Percentiles rank a stretch among this genome's conserved stretches.
phyloP scores from a whole-genome alignment of 2,329 filamentous ascomycete genomes.

The Epichloe sibirici region DNA sequence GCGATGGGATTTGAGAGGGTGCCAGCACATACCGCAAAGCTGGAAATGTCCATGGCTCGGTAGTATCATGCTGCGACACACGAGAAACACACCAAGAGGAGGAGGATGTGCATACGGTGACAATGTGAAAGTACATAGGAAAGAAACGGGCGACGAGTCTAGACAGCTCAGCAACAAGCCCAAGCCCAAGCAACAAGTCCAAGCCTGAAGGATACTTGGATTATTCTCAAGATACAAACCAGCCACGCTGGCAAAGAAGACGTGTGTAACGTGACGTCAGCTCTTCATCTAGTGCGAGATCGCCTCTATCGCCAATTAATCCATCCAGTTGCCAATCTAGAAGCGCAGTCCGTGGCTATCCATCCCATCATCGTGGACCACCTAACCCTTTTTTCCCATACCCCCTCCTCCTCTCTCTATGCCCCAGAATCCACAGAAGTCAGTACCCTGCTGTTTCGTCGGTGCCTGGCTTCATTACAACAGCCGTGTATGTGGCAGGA shows the following conservation, averaged over 20 bases:
- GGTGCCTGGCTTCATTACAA: constrained; percentile 46
- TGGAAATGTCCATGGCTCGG: not conserved
- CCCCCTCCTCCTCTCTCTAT: no score
- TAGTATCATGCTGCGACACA: not conserved
- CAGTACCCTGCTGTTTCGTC: constrained; percentile 36
- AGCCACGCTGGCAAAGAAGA: no score
- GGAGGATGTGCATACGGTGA: not conserved
- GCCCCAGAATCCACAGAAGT: constrained; percentile 24
- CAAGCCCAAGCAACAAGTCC: not conserved
- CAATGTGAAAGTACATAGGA: not conserved
- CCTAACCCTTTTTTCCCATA: no score
- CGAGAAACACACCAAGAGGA: not conserved
- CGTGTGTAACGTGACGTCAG: no score
- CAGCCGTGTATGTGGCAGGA: constrained; percentile 52
- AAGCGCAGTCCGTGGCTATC: not conserved
- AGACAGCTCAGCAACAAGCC: not conserved
- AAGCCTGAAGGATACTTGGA: not conserved
- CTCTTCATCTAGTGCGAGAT: not conserved
- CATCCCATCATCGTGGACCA: no score
- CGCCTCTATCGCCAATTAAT: not conserved
- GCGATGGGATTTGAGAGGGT: not conserved
- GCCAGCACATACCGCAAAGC: not conserved
- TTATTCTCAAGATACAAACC: not conserved
- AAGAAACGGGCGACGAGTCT: not conserved
- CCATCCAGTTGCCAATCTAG: not conserved